Evolutionary conservation across 164 flowering plant species (phyloP), one percentile per base, ranked within the genome.

Genomic region (Vitis riparia): DNA sequence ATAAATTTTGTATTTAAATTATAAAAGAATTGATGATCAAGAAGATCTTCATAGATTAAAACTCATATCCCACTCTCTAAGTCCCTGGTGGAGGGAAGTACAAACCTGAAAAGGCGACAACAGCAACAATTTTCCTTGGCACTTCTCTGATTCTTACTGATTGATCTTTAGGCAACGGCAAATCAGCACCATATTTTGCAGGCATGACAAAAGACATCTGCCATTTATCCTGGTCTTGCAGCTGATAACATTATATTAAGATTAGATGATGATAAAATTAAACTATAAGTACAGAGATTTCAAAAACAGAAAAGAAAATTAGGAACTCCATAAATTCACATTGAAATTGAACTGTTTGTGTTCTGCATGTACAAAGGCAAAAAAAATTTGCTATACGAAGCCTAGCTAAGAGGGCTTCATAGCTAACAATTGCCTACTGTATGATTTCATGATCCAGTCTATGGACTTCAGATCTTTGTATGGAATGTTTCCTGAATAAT

Each of bases 161-260:
- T 50, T 90, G 76, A 78, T 92, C 92, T 71, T 85, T 87, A 37
- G 98, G 98, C 62, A 75, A 49, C 15, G 98, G 98, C 76, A 92
- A 75, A 66, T 85, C 74, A 48, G 88, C 77, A 68, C 95, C 95
- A 75, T 89, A 92, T 74, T 94, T 94, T 53, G 97, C 88, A n/a
- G 98, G 98, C 95, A 94, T 78, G 65, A 94, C 91, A 77, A 94
- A 94, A 13, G 98, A 94, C 98, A 94, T 94, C 73, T 81, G 73
- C 98, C 98, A 94, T 60, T 78, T 77, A 16, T 81, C 87, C 78
- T 85, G 70, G 75, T 78, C 83, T 74, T 73, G 79, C 50, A 76
- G 50, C 94, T 91, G 57, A 69, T 1, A 71, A 27, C 49, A 16
- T 8, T 68, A 27, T 3, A 15, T 14, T 58, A 11, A 52, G 37